A percentile compares a stretch with the other conserved stretches of the same genome.
phyloP scores from a whole-genome alignment of 2,329 filamentous ascomycete genomes.

The Davidsoniella virescens region DNA sequence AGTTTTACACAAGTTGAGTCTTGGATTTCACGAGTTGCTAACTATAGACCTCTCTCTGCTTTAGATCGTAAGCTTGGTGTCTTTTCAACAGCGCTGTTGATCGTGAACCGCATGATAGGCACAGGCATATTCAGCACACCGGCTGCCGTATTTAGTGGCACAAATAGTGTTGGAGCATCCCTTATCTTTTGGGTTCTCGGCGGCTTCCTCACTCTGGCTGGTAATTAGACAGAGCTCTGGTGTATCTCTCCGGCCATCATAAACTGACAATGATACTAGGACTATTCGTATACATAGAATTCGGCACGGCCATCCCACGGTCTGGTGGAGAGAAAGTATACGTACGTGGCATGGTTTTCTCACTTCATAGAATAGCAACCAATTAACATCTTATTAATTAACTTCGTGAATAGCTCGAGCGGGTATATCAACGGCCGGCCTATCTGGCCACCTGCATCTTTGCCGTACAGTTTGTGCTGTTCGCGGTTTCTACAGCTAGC shows the following conservation, averaged over 20 bases:
- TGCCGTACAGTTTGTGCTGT: slow-evolving; percentile 43
- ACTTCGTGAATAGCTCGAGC: slow-evolving; percentile 28
- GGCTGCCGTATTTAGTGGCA: slow-evolving; percentile 33
- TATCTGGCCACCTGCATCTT: slow-evolving; percentile 44
- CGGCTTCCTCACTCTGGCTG: slow-evolving; percentile 6
- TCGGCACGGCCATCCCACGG: slow-evolving; percentile 43
- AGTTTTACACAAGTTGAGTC: background rate
- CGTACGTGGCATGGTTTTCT: slow-evolving; percentile 5
- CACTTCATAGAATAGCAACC: background rate
- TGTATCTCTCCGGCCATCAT: background rate
- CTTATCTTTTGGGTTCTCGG: slow-evolving; percentile 17
- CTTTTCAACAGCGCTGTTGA: slow-evolving; percentile 33
- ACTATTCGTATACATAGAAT: slow-evolving; percentile 46
- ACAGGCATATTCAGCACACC: slow-evolving; percentile 43
- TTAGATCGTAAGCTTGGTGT: slow-evolving; percentile 10
- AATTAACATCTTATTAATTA: background rate
- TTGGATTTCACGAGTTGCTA: background rate
- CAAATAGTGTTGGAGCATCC: slow-evolving; percentile 30
- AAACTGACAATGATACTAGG: slow-evolving; percentile 32
- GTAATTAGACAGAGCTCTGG: background rate
- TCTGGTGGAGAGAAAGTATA: slow-evolving; percentile 53
- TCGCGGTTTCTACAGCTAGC: slow-evolving; percentile 45
- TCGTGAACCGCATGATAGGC: slow-evolving; percentile 43
- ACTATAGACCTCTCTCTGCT: background rate
- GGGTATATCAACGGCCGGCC: slow-evolving; percentile 33